Percentiles rank a stretch among this genome's conserved stretches.
These are phyloP conservation scores for Wakefieldia striispora DNA, from an alignment of 768 basidiomycete species.

Conservation along the genomic window DNA sequence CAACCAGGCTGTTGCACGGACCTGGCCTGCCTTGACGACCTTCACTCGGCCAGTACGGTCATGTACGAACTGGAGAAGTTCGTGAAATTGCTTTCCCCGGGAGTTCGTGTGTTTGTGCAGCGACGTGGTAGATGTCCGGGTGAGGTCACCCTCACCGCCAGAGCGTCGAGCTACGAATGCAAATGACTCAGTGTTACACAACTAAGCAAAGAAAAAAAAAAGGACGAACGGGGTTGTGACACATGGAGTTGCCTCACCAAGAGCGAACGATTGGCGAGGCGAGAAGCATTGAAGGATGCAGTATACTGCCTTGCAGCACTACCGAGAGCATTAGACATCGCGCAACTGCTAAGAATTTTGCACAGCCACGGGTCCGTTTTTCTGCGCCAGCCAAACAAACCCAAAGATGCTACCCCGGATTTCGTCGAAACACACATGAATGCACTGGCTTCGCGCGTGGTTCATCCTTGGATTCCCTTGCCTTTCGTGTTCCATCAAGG, in stretches of 20 bases:
- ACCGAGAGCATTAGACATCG: slow-evolving; percentile 18
- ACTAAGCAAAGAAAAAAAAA: background rate
- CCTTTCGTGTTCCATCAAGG: background rate
- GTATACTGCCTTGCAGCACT: slow-evolving; percentile 11
- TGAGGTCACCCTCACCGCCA: slow-evolving; percentile 11
- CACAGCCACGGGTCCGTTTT: background rate
- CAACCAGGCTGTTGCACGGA: slow-evolving; percentile 48
- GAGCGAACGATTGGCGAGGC: slow-evolving; percentile 4
- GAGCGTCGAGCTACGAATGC: slow-evolving; percentile 14
- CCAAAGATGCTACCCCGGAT: slow-evolving; percentile 9
- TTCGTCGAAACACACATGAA: background rate
- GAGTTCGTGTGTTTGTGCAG: background rate
- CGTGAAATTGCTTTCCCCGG: slow-evolving; percentile 23
- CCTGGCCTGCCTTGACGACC: slow-evolving; percentile 31
- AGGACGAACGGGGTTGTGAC: slow-evolving; percentile 23
- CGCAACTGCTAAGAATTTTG: background rate
- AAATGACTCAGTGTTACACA: slow-evolving; percentile 1
- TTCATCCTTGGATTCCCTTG: no score
- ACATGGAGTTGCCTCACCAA: slow-evolving; percentile 15
- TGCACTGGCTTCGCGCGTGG: no score
- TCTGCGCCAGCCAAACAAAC: slow-evolving; percentile 3
- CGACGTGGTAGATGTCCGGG: background rate
- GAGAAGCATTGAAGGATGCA: background rate
- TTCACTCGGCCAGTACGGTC: slow-evolving; percentile 31
- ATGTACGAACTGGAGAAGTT: slow-evolving; percentile 26